A percentile compares a stretch with the other conserved stretches of the same genome.
These are phyloP conservation scores for Exophiala aquamarina DNA, from an alignment of 2,329 filamentous ascomycete genomes.

Conservation along the genomic window DNA sequence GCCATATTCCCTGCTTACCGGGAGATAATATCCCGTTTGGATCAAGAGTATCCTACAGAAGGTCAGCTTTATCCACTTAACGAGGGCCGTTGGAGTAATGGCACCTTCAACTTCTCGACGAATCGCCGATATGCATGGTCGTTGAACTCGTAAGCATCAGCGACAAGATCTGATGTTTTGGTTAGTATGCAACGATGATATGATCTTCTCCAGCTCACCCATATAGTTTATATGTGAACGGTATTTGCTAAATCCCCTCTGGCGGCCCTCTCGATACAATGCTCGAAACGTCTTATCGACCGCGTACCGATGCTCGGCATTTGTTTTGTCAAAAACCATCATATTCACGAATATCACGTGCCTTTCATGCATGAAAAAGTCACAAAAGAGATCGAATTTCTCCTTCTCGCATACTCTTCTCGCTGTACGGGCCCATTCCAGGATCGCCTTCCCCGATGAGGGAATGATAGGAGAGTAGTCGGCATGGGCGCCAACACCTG, in stretches of 20 bases:
- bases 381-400: constrained; percentile 21
- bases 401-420: constrained; percentile 14
- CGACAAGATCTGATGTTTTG: constrained; percentile 15
- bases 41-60: constrained; percentile 43
- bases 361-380: constrained; percentile 24
- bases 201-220: too few species aligned
- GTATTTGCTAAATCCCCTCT: constrained; percentile 23
- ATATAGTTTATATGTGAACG: constrained; percentile 23
- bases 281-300: constrained; percentile 17
- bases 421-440: constrained; percentile 19
- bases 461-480: constrained; percentile 24
- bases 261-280: constrained; percentile 14
- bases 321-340: constrained; percentile 22
- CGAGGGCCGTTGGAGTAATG: too few species aligned
- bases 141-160: constrained; percentile 20
- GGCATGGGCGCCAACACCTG: constrained; percentile 20
- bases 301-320: constrained; percentile 13
- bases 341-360: constrained; percentile 25
- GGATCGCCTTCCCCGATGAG: constrained; percentile 15
- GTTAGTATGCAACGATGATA: too few species aligned
- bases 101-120: constrained; percentile 21
- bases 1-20: constrained; percentile 50
- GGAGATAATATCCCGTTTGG: constrained; percentile 50
- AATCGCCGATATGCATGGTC: constrained; percentile 22
- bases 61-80: neutral